Percentiles rank a stretch among this genome's conserved stretches.
phyloP scores from a whole-genome alignment of 2,329 filamentous ascomycete species.

The Helotiales sp. region DNA sequence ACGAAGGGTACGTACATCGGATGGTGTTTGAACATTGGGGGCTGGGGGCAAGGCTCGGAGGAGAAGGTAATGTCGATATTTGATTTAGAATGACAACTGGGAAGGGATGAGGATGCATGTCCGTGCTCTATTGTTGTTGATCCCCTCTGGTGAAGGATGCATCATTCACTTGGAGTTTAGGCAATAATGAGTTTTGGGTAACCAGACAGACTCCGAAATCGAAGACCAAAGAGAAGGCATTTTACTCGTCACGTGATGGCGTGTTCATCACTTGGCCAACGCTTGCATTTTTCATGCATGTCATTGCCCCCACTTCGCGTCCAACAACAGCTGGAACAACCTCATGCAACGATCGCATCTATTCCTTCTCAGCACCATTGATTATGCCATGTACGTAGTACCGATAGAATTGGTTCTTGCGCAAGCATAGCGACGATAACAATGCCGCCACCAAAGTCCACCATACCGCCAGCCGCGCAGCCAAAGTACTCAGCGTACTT shows the following conservation, averaged over 20 bases:
- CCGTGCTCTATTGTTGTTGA: neutral
- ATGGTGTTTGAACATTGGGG: slow-evolving; percentile 12
- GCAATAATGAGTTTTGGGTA: neutral
- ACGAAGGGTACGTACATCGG: slow-evolving; percentile 20
- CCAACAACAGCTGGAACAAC: neutral
- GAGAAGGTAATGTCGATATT: neutral
- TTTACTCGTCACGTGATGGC: neutral
- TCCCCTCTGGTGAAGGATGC: neutral
- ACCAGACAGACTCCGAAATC: too few relatives aligned
- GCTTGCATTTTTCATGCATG: neutral
- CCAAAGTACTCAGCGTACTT: slow-evolving; percentile 55
- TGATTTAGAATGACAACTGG: neutral
- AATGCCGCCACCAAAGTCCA: slow-evolving; percentile 36
- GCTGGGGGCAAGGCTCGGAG: neutral
- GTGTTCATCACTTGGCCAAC: neutral
- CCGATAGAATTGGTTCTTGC: neutral
- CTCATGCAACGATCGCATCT: neutral
- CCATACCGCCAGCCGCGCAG: slow-evolving; percentile 35
- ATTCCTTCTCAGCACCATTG: neutral
- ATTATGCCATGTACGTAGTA: neutral
- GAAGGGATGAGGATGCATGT: neutral
- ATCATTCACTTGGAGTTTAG: neutral
- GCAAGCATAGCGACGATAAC: neutral
- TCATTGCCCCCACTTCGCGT: slow-evolving; percentile 16
- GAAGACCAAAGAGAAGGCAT: neutral